Evolutionary conservation across 805 yeast genomes (phyloP), one percentile per base, ranked within the genome.

Genomic region (Cyberlindnera japonica): DNA sequence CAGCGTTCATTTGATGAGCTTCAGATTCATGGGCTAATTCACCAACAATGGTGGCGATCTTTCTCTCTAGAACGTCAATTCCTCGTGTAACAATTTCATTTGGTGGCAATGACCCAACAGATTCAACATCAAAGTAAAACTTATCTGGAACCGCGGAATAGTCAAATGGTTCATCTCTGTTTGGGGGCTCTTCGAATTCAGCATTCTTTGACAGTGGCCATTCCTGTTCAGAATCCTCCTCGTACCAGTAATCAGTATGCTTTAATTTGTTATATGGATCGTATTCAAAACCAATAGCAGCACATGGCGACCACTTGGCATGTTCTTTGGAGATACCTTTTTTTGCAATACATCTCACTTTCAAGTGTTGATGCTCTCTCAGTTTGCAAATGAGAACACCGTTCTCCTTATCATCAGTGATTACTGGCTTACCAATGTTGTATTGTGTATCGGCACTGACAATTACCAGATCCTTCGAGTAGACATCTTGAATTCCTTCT

Each of bases 261-360:
- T 85, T 83, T 55, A 93, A 73, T 65, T 91, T 93, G 66, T 93
- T 93, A 95, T 96, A 91, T n/a, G 99, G 99, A 58, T 91, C 99
- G 59, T 91, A 91, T 63, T 91, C 99, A 56, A 91, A 91, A 15
- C 95, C 97, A 40, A 91, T 77, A 17, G 98, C 98, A 0, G 97
- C 76, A 51, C 95, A 84, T 11, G 99, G 97, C 6, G 93, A 82
- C 99, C 99, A 93, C 59, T 93, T 93, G 36, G 99, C 96, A 60
- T 93, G 99, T 62, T 93, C 99, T 62, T 90, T 90, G 36, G 96
- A 86, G 44, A 89, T 89, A 32, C 98, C 99, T 69, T 93, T 93
- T 65, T 93, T 93, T 40, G 99, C 99, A 48, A 93, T 83, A 66
- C 99, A 93, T 51, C 83, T 81, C 45, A 93, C 68, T 52, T 83